These are phyloP conservation scores for Penicillium paradoxum DNA, from an alignment of 495 filamentous ascomycete species.

Conservation along the genomic window DNA sequence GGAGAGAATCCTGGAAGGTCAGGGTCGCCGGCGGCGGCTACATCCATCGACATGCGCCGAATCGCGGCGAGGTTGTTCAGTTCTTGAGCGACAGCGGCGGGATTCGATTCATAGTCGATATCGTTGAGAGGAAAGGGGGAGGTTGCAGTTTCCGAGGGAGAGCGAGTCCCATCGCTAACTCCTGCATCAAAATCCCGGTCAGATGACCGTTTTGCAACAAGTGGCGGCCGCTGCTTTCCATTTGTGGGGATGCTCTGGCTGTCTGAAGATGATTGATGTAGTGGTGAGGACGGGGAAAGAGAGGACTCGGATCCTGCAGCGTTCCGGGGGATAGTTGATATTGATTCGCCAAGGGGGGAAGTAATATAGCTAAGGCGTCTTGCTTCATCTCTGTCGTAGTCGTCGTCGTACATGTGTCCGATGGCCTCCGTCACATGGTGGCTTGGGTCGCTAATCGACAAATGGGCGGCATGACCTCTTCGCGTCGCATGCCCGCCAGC, in stretches of 20 bases:
- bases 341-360: constrained; percentile 46
- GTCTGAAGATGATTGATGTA: constrained; percentile 29
- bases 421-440: constrained; percentile 99
- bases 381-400: constrained; percentile 60
- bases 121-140: constrained; percentile 81
- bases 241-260: constrained; percentile 26
- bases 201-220: constrained; percentile 40
- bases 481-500: constrained; percentile 50
- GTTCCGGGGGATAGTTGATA: constrained; percentile 41
- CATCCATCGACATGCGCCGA: constrained; percentile 98
- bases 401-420: constrained; percentile 89
- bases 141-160: constrained; percentile 62
- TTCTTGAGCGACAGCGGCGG: constrained; percentile 90
- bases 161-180: constrained; percentile 56
- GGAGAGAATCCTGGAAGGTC: constrained; percentile 84
- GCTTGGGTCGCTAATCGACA: constrained; percentile 73
- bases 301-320: constrained; percentile 45
- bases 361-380: constrained; percentile 61
- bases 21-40: constrained; percentile 81
- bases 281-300: constrained; percentile 30
- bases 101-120: constrained; percentile 86
- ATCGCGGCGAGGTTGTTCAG: constrained; percentile 92
- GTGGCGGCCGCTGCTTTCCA: constrained; percentile 39
- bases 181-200: constrained; percentile 48
- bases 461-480: constrained; percentile 59